These are phyloP conservation scores for Elongisporangium prolatum DNA, from an alignment of 352 stramenopile species.

Conservation along the genomic window DNA sequence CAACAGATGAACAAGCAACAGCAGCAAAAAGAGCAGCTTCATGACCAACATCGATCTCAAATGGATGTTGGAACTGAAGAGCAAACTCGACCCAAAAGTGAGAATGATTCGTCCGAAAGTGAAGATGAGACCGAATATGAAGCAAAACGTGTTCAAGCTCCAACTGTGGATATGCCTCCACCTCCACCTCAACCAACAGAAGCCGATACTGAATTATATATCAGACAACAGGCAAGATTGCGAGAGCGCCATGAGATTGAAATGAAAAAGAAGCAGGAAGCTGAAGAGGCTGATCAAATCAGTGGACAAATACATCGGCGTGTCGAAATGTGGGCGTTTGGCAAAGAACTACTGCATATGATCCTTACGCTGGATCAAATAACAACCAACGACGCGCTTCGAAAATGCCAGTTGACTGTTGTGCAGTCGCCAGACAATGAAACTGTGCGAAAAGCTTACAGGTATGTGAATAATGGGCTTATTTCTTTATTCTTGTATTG, in stretches of 20 bases:
- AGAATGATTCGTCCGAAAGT: constrained; percentile 55
- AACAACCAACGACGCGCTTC: constrained; percentile 60
- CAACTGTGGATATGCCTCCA: constrained; percentile 32
- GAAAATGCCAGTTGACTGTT: constrained; percentile 71
- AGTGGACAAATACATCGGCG: constrained; percentile 68
- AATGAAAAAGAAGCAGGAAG: constrained; percentile 76
- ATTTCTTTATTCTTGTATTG: background rate
- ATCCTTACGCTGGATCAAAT: constrained; percentile 85
- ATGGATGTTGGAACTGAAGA: constrained; percentile 29
- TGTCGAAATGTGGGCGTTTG: constrained; percentile 82
- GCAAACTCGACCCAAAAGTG: constrained; percentile 31
- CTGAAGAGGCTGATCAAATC: constrained; percentile 74
- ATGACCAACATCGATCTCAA: constrained; percentile 16
- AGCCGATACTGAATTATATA: constrained; percentile 72
- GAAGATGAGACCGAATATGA: constrained; percentile 31
- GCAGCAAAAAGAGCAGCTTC: constrained; percentile 40
- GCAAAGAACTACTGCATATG: constrained; percentile 79
- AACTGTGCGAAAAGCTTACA: constrained; percentile 78
- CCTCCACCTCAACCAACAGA: constrained; percentile 65
- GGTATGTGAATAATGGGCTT: constrained; percentile 21
- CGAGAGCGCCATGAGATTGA: constrained; percentile 78
- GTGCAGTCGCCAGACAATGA: constrained; percentile 79
- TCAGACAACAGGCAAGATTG: constrained; percentile 76
- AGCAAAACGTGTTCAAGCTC: constrained; percentile 9
- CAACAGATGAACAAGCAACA: constrained; percentile 79